Conservation (phyloP, 1,284 basidiomycete genomes). For the Ustilago cynodontis region DNA sequence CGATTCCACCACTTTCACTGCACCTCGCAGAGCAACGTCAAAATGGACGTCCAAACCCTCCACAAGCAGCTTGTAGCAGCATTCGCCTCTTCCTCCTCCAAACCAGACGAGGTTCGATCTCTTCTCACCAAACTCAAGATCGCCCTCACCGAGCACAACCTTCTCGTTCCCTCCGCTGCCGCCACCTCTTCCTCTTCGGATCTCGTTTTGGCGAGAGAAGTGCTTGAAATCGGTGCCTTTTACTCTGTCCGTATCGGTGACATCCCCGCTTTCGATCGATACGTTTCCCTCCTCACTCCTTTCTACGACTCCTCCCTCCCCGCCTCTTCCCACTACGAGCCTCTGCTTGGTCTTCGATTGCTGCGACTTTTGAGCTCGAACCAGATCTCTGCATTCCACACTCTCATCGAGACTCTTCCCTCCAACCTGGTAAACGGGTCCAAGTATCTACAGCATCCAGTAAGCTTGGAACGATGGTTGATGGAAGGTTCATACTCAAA, state of each 20-base stretch:
- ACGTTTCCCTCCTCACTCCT: constrained; percentile 89
- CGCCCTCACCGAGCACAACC: constrained; percentile 80
- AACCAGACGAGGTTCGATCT: constrained; percentile 36
- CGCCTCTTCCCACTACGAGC: constrained; percentile 84
- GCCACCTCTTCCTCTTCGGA: constrained; percentile 42
- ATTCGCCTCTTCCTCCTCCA: constrained; percentile 23
- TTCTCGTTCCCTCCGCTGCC: constrained; percentile 75
- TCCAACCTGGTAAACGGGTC: constrained; percentile 52
- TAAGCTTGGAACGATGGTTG: constrained; percentile 84
- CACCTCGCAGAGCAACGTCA: not conserved
- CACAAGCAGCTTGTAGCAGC: constrained; percentile 40
- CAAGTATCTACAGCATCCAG: constrained; percentile 66
- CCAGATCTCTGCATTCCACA: constrained; percentile 97
- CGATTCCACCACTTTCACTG: too few relatives aligned
- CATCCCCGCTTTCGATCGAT: constrained; percentile 91
- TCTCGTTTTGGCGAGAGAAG: constrained; percentile 77
- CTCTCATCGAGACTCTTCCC: constrained; percentile 91
- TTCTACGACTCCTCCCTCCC: constrained; percentile 85
- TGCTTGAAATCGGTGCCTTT: constrained; percentile 94
- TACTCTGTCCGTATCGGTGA: constrained; percentile 89
- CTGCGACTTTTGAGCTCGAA: constrained; percentile 95
- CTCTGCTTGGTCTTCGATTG: constrained; percentile 91
- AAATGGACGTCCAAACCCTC: constrained; percentile 26
- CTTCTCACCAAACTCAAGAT: constrained; percentile 74
- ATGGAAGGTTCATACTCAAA: constrained; percentile 99